Evolutionary conservation across 1,284 basidiomycete genomes (phyloP).

Genomic region (Thecaphora thlaspeos): DNA sequence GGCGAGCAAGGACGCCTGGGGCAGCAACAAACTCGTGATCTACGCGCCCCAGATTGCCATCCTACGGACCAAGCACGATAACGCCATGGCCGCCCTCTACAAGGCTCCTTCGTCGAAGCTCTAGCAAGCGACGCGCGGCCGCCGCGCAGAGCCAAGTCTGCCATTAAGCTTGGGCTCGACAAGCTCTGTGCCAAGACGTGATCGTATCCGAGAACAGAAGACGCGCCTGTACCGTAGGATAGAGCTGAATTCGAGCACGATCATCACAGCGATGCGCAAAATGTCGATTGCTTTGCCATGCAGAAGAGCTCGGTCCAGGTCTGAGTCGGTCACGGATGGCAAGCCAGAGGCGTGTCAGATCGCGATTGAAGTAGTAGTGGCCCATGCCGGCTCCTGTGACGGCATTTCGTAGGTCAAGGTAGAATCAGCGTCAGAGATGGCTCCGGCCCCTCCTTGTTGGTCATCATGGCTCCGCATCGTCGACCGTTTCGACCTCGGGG

Average conservation of each 20-base stretch:
- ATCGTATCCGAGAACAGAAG: too few relatives aligned
- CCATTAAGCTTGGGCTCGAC: too few relatives aligned
- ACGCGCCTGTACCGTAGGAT: too few relatives aligned
- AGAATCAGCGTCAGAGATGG: neutral
- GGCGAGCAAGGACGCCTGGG: slow-evolving; percentile 61
- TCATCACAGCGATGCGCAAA: too few relatives aligned
- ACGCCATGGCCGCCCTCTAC: slow-evolving; percentile 10
- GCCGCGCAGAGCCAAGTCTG: too few relatives aligned
- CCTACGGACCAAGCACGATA: slow-evolving; percentile 22
- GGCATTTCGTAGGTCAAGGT: neutral
- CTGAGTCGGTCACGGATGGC: slow-evolving; percentile 3
- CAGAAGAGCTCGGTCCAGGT: too few relatives aligned
- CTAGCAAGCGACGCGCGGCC: too few relatives aligned
- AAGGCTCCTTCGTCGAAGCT: neutral
- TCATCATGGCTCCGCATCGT: too few relatives aligned
- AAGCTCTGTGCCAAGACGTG: slow-evolving; percentile 22
- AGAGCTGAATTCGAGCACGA: too few relatives aligned
- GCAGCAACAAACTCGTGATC: slow-evolving; percentile 61
- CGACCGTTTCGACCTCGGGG: too few relatives aligned
- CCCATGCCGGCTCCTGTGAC: slow-evolving; percentile 22
- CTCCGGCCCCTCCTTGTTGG: neutral
- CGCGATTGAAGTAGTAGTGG: slow-evolving; percentile 26
- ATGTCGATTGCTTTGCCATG: too few relatives aligned
- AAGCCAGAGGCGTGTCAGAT: slow-evolving; percentile 14
- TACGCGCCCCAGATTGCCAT: slow-evolving; percentile 21